Evolutionary conservation across 2,329 filamentous ascomycete genomes (phyloP).

Genomic region (Catunica adiposa): DNA sequence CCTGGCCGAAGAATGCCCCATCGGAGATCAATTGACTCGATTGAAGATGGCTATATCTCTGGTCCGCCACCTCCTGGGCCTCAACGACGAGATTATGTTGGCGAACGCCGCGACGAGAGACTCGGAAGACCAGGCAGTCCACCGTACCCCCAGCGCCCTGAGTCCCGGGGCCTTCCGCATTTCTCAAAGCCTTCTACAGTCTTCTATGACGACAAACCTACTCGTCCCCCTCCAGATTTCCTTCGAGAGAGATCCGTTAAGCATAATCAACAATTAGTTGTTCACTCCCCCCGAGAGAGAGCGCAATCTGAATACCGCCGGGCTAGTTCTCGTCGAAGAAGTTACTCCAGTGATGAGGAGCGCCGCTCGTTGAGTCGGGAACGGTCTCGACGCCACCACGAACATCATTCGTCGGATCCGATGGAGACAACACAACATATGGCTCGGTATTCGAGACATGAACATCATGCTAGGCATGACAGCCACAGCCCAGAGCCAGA

Average conservation of each 20-base stretch:
- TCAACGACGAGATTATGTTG: slow-evolving; percentile 5
- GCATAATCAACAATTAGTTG: slow-evolving; percentile 6
- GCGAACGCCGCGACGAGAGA: slow-evolving; percentile 7
- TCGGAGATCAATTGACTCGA: slow-evolving; percentile 10
- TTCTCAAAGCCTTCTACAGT: slow-evolving; percentile 8
- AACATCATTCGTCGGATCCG: not conserved
- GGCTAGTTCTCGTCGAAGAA: not conserved
- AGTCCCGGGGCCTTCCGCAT: slow-evolving; percentile 1
- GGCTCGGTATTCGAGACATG: slow-evolving; percentile 1
- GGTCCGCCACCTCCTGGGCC: not conserved
- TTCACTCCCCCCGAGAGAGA: slow-evolving; percentile 7
- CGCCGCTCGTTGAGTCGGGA: slow-evolving; percentile 26
- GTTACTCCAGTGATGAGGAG: slow-evolving; percentile 15
- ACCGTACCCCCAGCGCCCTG: not conserved
- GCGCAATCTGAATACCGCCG: slow-evolving; percentile 1
- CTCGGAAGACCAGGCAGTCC: not conserved
- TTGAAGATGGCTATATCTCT: slow-evolving; percentile 3
- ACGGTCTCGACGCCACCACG: slow-evolving; percentile 22
- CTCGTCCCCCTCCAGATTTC: not conserved
- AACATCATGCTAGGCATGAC: not conserved
- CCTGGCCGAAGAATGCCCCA: slow-evolving; percentile 4
- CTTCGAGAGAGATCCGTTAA: not conserved
- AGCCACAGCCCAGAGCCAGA: slow-evolving; percentile 17
- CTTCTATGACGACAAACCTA: slow-evolving; percentile 12
- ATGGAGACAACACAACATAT: slow-evolving; percentile 1